Base-by-base conservation (phyloP, 1,284 basidiomycete genomes). In the Boletellus deceptivus region DNA sequence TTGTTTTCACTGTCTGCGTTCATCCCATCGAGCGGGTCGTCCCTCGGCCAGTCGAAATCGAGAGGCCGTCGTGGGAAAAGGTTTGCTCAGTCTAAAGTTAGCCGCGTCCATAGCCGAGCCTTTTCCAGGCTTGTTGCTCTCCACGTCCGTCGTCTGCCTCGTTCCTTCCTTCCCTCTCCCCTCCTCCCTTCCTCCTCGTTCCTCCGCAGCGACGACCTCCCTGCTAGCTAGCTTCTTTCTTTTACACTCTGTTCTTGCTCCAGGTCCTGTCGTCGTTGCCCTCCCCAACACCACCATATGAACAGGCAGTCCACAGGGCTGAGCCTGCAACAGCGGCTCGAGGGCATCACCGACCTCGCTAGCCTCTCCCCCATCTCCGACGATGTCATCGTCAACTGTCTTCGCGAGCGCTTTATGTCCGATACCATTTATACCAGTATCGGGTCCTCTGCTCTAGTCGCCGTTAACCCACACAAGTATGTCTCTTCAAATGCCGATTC, bases 401-500 rank as follows among this genome's bases (percentile, higher is more conserved):
- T 95, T 46, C 84, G 91, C 33, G 91, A 94, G 72, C 80, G 91
- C 36, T 95, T 93, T 71, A 84, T 92, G 75, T 75, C 82, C 2
- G 89, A 93, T 72, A 82, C 75, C 56, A 86, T 92, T 56, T 95
- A 95, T 74, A 93, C 91, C 25, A 75, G 67, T 55, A 70, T 93
- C 50, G 89, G 90, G 20, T 75, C 85, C 16, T 83, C 81, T 36
- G 76, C 77, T 8, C 72, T 95, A 57, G 83, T 96, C 56, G 88
- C 89, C 27, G 76, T 95, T 60, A 96, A 96, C 69, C 92, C 93
- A 0, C 87, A 94, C 75, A 93, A 92, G 69, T 91, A 89, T 62
- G 77, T 95, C 29, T 60, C 86, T 13, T 81, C 81, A 55, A 93
- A 90, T 62, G 83, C 87, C 55, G 92, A 97, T 72, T 83, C 85